Base-by-base conservation (phyloP, 352 stramenopile species). In the Phytopythium delawarense region DNA sequence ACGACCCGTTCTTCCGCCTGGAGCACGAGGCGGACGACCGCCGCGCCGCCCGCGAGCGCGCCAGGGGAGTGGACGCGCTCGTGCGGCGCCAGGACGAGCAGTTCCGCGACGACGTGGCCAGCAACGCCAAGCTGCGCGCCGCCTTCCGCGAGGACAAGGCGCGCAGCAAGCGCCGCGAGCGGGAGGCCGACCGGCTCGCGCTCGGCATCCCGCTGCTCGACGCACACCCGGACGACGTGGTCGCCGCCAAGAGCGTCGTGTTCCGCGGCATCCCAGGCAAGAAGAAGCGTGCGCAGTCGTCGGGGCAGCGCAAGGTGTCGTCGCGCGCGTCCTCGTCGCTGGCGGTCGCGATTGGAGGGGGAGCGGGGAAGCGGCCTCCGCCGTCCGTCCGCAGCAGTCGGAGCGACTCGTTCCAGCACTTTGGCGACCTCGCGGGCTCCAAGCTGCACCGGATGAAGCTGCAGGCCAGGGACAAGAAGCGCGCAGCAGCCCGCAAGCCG, bases 1-100 rank as follows among this genome's bases (percentile, higher is more conserved):
- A 64, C 7, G 86, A 96, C 46, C 79, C 87, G 25, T 95, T 96
- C 56, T 84, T 84, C 35, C 66, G 72, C 23, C 64, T 96, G 9
- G 81, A 96, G 59, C 87, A 96, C 61, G 87, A 92, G 45, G 70
- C 86, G 1, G 69, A 88, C 40, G 87, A 96, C 72, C 77, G 80
- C 34, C 48, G 61, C 32, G 69, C 69, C 15, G 84, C 81, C 1
- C 67, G 70, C 40, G 69, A 88, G 40, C 72, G 78, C 13, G 73
- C 75, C 15, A 58, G 63, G 11, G 74, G 79, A 0, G 63, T 96
- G 7, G 70, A 87, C 15, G 73, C 68, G 9, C 69, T 96, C n/a
- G 32, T 83, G 23, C 46, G 79, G 28, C 59, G 87, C 45, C 76
- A 92, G 61, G 78, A 94, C 32, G 66, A 66, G 28, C 70, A 89